Percentiles rank a stretch among this genome's conserved stretches.
Evolutionary conservation across 176 grass and related monocot species (phyloP).

Genomic region (Areca catechu): DNA sequence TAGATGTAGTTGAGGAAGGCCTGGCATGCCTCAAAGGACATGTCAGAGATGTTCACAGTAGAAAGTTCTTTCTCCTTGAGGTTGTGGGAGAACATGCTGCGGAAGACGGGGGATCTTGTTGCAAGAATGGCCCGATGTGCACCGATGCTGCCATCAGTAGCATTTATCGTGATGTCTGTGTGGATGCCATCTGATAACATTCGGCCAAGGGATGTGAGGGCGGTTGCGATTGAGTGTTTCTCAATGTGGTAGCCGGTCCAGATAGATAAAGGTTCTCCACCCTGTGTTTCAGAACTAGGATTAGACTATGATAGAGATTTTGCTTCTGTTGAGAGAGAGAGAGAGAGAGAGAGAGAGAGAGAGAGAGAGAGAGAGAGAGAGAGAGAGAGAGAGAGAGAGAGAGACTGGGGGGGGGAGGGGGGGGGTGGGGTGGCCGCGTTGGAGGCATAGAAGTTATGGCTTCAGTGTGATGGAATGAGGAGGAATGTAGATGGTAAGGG

Average conservation of each 20-base stretch:
- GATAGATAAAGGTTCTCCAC: conserved; percentile 67
- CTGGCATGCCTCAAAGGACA: conserved; percentile 62
- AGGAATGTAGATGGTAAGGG: too few species aligned
- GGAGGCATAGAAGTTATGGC: too few species aligned
- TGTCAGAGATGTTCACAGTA: conserved; percentile 71
- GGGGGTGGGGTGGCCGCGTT: too few species aligned
- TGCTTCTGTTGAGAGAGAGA: too few species aligned
- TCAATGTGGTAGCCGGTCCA: conserved; percentile 54
- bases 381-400: too few species aligned
- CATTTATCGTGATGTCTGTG: conserved; percentile 82
- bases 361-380: too few species aligned
- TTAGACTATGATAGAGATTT: not conserved
- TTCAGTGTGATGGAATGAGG: too few species aligned
- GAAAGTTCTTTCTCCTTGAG: conserved; percentile 85
- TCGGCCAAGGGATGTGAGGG: conserved; percentile 33
- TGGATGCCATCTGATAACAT: conserved; percentile 77
- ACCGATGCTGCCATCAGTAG: conserved; percentile 52
- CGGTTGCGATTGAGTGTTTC: conserved; percentile 38
- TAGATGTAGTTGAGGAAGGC: conserved; percentile 92
- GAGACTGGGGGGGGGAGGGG: too few species aligned
- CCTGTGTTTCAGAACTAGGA: conserved; percentile 31
- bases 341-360: too few species aligned
- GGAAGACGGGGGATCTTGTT: conserved; percentile 57
- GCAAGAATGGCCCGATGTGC: conserved; percentile 79
- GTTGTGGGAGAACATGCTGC: conserved; percentile 93